Base-by-base conservation (phyloP, 108 stramenopile species). In the Cyclotella choctawhatcheeana region DNA sequence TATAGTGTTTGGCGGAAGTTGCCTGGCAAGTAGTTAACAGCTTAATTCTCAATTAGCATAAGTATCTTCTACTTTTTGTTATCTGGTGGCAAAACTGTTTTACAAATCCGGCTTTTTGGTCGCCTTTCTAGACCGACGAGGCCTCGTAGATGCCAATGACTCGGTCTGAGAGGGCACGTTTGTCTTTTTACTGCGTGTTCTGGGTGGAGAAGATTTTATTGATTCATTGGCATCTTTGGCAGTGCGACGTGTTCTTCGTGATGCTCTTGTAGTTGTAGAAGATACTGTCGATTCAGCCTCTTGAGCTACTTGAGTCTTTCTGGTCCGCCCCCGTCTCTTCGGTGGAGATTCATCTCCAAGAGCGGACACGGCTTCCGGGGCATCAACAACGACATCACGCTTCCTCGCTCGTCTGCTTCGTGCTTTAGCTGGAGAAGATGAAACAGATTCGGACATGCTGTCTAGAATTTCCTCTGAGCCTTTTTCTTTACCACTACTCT, bases 1-100 rank as follows among this genome's bases (percentile, higher is more conserved):
- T 94, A 86, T 72, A 81, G 84, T 31, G 93, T 94, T 12, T 94
- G 93, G 93, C 61, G 92, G 73, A 73, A 86, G 20, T n/a, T n/a
- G n/a, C n/a, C n/a, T n/a, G n/a, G n/a, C n/a, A n/a, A n/a, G n/a
- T n/a, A n/a, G n/a, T n/a, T n/a, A n/a, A n/a, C n/a, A n/a, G n/a
- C n/a, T n/a, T n/a, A n/a, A n/a, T n/a, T n/a, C n/a, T n/a, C n/a
- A n/a, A n/a, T n/a, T n/a, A n/a, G n/a, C n/a, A n/a, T n/a, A n/a
- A 40, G 37, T 6, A 40, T 6, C 37, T 48, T 17, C 47, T 48
- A 48, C 47, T 48, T 48, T 40, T 40, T 40, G 37, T 40, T 40
- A 40, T 12, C 37, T 12, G n/a, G n/a, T n/a, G n/a, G n/a, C n/a
- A n/a, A n/a, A n/a, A n/a, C n/a, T n/a, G 12, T 40, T 40, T 40